Percentiles rank a stretch among this genome's conserved stretches.
Conservation (phyloP, 2,329 filamentous ascomycete genomes). For the Penicillium sp. region DNA sequence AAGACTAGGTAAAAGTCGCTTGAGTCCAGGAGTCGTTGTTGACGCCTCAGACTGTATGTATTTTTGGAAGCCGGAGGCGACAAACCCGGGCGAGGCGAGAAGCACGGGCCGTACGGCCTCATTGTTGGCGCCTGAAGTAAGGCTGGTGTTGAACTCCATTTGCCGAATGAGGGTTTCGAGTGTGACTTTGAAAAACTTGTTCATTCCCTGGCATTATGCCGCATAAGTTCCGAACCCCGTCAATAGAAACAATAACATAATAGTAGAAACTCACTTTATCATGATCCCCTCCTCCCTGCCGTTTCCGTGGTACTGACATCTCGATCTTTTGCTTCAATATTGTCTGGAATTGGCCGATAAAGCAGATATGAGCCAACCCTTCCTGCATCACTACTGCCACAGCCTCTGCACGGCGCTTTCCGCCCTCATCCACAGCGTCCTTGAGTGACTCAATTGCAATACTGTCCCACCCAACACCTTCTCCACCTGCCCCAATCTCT, state of each 20-base stretch:
- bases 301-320: slow-evolving; percentile 47
- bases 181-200: slow-evolving; percentile 74
- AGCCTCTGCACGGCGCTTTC: slow-evolving; percentile 72
- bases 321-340: slow-evolving; percentile 49
- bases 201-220: slow-evolving; percentile 54
- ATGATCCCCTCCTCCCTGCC: slow-evolving; percentile 47
- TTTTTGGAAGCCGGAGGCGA: slow-evolving; percentile 74
- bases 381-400: slow-evolving; percentile 95
- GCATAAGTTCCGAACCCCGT: not conserved
- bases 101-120: slow-evolving; percentile 60
- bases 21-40: slow-evolving; percentile 56
- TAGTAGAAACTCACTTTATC: slow-evolving; percentile 39
- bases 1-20: slow-evolving; percentile 63
- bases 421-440: slow-evolving; percentile 68
- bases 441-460: slow-evolving; percentile 74
- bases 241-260: not conserved
- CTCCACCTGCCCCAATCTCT: slow-evolving; percentile 50
- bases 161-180: slow-evolving; percentile 73
- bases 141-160: slow-evolving; percentile 63
- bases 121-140: slow-evolving; percentile 35
- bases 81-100: slow-evolving; percentile 85
- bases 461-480: slow-evolving; percentile 74
- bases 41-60: slow-evolving; percentile 64
- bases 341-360: slow-evolving; percentile 50
- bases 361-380: slow-evolving; percentile 50